Base-by-base conservation (phyloP, 805 yeast genomes). In the Candida sanyiensis region DNA sequence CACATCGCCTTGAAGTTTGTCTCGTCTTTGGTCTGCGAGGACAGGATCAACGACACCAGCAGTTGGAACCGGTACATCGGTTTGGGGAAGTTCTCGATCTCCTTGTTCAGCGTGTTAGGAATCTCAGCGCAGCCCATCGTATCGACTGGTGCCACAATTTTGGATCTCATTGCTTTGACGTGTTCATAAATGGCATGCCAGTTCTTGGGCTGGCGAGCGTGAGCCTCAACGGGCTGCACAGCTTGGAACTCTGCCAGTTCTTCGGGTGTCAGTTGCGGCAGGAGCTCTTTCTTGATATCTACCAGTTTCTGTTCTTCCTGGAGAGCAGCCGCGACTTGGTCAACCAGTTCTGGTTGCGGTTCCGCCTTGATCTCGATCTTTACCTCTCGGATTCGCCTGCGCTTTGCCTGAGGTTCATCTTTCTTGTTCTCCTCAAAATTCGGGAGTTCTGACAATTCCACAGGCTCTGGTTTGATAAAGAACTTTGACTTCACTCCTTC, bases 21-120 rank as follows among this genome's bases (percentile, higher is more conserved):
- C 57, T 86, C 95, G 58, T 89, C 97, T 54, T 83, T 88, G 2
- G 97, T 89, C 50, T 89, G 97, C 0, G 96, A 74, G 8, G 95
- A 84, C 22, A 89, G 73, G 89, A 89, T 84, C 37, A 89, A 67
- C 3, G 95, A 79, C 0, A 88, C 68, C 24, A 89, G 66, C 25
- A 85, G 65, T 57, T 88, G 96, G 52, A 80, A 81, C 35, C 96
- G 67, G 52, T 64, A 69, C 13, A 64, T 63, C 39, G 54, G 52
- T 1, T 66, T 64, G 8, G 56, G 46, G 2, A 64, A 48, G n/a
- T 39, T 35, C 12, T 54, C 50, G 17, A 51, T 40, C 37, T 55
- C 64, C 24, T 51, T 25, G 13, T 49, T 49, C 22, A 65, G 53
- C 2, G 68, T 62, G 15, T 64, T 61, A 1, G 77, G 77, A 8